Evolutionary conservation across 2,329 filamentous ascomycete species (phyloP), one percentile per base, ranked within the genome.

Genomic region (Epichloe sylvatica): DNA sequence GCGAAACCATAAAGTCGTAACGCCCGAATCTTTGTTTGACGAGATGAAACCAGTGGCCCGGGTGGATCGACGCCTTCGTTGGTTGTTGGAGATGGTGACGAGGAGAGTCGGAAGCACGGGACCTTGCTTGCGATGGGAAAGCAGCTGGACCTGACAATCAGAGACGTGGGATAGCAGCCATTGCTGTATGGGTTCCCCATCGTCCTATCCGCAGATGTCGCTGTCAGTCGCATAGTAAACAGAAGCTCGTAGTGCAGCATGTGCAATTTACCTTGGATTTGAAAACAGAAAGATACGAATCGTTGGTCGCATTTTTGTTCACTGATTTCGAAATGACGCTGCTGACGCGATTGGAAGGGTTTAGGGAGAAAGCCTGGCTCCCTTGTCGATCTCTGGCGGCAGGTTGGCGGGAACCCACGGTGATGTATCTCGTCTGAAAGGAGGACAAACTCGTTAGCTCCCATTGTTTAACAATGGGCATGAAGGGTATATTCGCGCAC

Each of bases 21-120:
- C 65, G 8, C 66, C 62, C 1, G 70, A 64, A 15, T 79, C 74
- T 58, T 75, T 79, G 51, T 65, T 71, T 6, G 68, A 62, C 9
- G 73, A 62, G 17, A 72, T 73, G 21, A 83, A 66, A 3, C 76
- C 76, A 4, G 76, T 73, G 3, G 80, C 77, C 52, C 80, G 72
- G 55, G 80, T 83, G 44, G 80, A 83, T 52, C 80, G 72, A 46
- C 80, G 75, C 57, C 82, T 83, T 49, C 77, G 74, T 54, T 80
- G 68, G 60, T 78, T 81, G 54, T 83, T 78, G 37, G 72, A 69
- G 45, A 83, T 65, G 54, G 69, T 76, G 37, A 83, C 60, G 43
- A 81, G 67, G 12, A 84, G 70, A 5, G 80, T 83, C 2, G 78
- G 78, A 7, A 79, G 63, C 4, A 75, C 68, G 11, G 76, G 73